phyloP scores from a whole-genome alignment of 2,329 filamentous ascomycete species.

The Chrysosporium queenslandicum region DNA sequence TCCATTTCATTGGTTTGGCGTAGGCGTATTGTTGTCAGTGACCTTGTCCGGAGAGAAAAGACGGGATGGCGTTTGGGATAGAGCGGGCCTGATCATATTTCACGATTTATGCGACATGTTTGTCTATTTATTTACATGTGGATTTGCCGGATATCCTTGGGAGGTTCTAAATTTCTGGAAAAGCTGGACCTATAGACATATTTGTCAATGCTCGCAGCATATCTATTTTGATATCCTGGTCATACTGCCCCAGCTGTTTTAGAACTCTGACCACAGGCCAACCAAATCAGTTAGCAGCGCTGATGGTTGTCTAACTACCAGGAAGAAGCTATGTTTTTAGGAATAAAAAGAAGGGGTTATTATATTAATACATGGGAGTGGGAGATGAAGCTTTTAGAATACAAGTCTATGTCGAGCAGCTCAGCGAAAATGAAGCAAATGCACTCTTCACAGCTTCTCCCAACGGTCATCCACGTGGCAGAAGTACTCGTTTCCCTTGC shows the following conservation, averaged over 20 bases:
- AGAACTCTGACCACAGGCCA: too few relatives aligned
- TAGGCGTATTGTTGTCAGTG: background rate
- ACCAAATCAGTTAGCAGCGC: too few relatives aligned
- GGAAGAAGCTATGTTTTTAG: too few relatives aligned
- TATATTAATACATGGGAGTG: background rate
- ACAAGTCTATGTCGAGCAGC: background rate
- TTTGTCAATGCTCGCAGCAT: background rate
- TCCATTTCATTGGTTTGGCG: background rate
- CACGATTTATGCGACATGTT: background rate
- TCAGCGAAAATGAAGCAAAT: background rate
- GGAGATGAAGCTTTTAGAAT: background rate
- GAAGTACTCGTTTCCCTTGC: background rate
- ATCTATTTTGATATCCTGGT: too few relatives aligned
- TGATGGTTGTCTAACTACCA: too few relatives aligned
- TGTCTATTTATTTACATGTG: background rate
- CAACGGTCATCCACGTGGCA: constrained; percentile 20
- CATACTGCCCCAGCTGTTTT: too few relatives aligned
- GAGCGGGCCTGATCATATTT: background rate
- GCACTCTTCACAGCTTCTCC: constrained; percentile 21
- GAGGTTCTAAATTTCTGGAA: background rate
- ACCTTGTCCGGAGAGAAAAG: background rate
- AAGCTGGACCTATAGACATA: background rate
- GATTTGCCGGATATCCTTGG: too few relatives aligned
- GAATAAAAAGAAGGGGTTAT: too few relatives aligned
- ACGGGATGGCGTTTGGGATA: background rate